Percentiles rank a stretch among this genome's conserved stretches.
Conservation (phyloP, 805 yeast genomes). For the Cyberlindnera xylosilytica region DNA sequence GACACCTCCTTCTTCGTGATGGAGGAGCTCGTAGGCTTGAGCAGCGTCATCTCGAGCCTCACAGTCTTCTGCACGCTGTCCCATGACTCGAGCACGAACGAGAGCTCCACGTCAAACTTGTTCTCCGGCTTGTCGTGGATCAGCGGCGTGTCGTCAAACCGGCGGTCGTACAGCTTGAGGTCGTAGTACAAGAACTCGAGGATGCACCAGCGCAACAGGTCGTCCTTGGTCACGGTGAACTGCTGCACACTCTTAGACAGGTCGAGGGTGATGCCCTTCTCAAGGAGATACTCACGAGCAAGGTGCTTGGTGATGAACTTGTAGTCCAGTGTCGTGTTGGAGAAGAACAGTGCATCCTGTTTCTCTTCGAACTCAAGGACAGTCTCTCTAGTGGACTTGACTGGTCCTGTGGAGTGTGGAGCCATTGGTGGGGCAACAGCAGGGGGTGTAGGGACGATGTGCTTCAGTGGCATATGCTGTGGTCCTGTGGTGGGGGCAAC, state of each 20-base stretch:
- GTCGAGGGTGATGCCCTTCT: constrained; percentile 5
- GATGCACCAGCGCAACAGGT: constrained; percentile 16
- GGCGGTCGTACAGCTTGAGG: constrained; percentile 17
- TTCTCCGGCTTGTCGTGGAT: constrained; percentile 13
- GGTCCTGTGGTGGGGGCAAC: no score
- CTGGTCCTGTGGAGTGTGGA: background rate
- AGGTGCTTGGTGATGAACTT: constrained; percentile 17
- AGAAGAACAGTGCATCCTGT: constrained; percentile 10
- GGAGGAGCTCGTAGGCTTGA: constrained; percentile 17
- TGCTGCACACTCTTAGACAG: background rate
- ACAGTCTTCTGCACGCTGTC: constrained; percentile 5
- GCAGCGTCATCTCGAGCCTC: constrained; percentile 5
- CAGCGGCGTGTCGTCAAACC: constrained; percentile 7
- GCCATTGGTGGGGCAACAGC: no score
- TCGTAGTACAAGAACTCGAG: constrained; percentile 17
- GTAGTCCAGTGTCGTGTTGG: constrained; percentile 6
- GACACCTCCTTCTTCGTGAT: constrained; percentile 9
- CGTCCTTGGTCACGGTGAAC: constrained; percentile 9
- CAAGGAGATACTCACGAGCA: constrained; percentile 5
- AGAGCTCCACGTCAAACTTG: constrained; percentile 10
- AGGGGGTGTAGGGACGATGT: no score
- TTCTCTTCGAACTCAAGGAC: background rate
- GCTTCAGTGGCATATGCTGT: no score
- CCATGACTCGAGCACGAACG: constrained; percentile 7
- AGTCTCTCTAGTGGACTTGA: background rate